Conservation (phyloP, 2,329 filamentous ascomycete species). For the Sporothrix dimorphospora region DNA sequence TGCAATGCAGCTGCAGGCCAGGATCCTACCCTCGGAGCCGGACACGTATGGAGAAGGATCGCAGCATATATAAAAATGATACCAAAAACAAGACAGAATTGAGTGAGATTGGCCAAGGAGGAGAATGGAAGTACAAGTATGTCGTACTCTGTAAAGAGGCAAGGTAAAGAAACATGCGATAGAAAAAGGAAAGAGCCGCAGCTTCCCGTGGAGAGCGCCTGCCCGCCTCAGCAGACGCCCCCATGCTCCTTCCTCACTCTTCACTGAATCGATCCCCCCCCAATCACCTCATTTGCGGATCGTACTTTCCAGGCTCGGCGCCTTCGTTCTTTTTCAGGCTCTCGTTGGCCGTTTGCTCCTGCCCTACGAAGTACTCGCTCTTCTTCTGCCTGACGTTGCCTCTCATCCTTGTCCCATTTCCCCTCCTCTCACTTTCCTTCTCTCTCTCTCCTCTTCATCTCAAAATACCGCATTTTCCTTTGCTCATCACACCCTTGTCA, state of each 20-base stretch:
- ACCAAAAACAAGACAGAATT: background rate
- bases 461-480: background rate
- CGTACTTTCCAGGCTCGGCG: background rate
- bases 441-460: background rate
- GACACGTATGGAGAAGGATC: background rate
- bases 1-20: slow-evolving; percentile 5
- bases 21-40: slow-evolving; percentile 1
- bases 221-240: slow-evolving; percentile 7
- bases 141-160: no score
- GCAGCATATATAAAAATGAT: background rate
- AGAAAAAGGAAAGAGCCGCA: slow-evolving; percentile 6
- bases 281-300: background rate
- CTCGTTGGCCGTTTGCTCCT: slow-evolving; percentile 14
- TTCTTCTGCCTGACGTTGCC: background rate
- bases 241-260: slow-evolving; percentile 17
- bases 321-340: background rate
- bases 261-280: background rate
- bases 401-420: background rate
- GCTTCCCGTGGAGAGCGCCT: slow-evolving; percentile 3
- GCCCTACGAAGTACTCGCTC: background rate
- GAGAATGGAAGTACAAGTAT: no score
- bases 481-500: background rate
- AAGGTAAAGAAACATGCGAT: background rate
- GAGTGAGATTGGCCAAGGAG: background rate
- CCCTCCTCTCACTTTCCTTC: background rate